A percentile compares a stretch with the other conserved stretches of the same genome.
Evolutionary conservation across 768 basidiomycete genomes (phyloP).

Genomic region (Amanita brunnescens): DNA sequence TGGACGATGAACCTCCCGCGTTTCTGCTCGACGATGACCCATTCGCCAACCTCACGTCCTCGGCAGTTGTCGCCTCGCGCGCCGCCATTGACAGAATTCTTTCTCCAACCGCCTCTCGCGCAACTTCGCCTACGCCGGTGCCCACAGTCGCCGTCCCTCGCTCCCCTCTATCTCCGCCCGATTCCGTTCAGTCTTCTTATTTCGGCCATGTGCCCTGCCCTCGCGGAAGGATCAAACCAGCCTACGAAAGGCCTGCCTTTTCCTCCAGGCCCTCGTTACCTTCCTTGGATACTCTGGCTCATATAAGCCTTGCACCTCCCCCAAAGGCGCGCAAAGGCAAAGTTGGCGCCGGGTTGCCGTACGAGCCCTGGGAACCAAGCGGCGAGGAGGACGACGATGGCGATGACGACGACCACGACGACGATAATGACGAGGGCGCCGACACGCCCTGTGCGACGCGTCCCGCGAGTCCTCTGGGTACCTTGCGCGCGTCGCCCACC

Average conservation of each 20-base stretch:
- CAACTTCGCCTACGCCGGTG: slow-evolving; percentile 28
- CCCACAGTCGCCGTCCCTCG: slow-evolving; percentile 1
- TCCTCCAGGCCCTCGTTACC: slow-evolving; percentile 42
- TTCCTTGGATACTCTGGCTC: slow-evolving; percentile 38
- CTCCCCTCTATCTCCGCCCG: slow-evolving; percentile 12
- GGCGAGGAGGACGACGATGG: slow-evolving; percentile 15
- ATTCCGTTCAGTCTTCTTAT: slow-evolving; percentile 4
- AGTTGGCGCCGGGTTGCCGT: slow-evolving; percentile 43
- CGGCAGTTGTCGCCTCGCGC: slow-evolving; percentile 12
- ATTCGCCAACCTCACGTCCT: slow-evolving; percentile 2
- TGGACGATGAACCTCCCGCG: not conserved
- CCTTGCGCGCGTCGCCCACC: not conserved
- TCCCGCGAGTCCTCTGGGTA: not conserved
- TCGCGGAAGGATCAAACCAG: slow-evolving; percentile 23
- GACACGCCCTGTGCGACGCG: not conserved
- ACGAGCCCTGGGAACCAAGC: slow-evolving; percentile 42
- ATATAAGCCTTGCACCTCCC: slow-evolving; percentile 37
- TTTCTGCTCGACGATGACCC: slow-evolving; percentile 9
- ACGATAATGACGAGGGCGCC: not conserved
- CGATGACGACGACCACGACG: not conserved
- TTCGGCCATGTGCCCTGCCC: slow-evolving; percentile 4
- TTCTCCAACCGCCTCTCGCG: slow-evolving; percentile 33
- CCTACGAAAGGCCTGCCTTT: slow-evolving; percentile 41
- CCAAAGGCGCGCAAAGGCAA: slow-evolving; percentile 43
- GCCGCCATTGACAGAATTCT: not conserved